Percentiles rank a stretch among this genome's conserved stretches.
Evolutionary conservation across 148 eudicot genomes (phyloP).

Genomic region (Tetragonia tetragonoides): DNA sequence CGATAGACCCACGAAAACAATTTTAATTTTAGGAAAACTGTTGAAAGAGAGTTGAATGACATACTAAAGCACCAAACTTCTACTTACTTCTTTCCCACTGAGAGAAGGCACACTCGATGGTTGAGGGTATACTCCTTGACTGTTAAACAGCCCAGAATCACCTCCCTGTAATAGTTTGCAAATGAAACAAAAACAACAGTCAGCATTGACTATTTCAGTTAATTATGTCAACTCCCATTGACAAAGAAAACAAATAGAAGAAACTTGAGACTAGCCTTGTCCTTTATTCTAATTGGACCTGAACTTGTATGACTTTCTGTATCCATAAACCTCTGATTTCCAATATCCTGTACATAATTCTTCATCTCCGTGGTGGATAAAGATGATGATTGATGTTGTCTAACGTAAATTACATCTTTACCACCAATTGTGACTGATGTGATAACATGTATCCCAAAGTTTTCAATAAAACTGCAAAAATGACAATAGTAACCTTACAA

Average conservation of each 20-base stretch:
- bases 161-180: conserved; percentile 43
- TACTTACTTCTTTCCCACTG: conserved; percentile 79
- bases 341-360: conserved; percentile 79
- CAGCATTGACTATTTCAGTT: not conserved
- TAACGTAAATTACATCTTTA: conserved; percentile 80
- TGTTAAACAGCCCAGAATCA: conserved; percentile 75
- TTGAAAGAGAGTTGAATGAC: too few species aligned
- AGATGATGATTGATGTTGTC: conserved; percentile 80
- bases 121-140: conserved; percentile 91
- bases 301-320: conserved; percentile 57
- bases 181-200: conserved; percentile 6
- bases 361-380: conserved; percentile 66
- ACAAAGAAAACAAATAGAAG: conserved; percentile 10
- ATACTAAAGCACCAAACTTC: conserved; percentile 4
- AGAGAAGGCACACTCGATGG: conserved; percentile 55
- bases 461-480: conserved; percentile 69
- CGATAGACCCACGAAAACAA: too few species aligned
- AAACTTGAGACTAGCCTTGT: conserved; percentile 60
- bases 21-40: too few species aligned
- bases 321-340: conserved; percentile 74
- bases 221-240: not conserved
- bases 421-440: conserved; percentile 91
- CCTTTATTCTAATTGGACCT: conserved; percentile 76
- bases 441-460: conserved; percentile 85
- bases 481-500: not conserved